Evolutionary conservation across 345 rosid genomes (phyloP).

Genomic region (Camelina neglecta): DNA sequence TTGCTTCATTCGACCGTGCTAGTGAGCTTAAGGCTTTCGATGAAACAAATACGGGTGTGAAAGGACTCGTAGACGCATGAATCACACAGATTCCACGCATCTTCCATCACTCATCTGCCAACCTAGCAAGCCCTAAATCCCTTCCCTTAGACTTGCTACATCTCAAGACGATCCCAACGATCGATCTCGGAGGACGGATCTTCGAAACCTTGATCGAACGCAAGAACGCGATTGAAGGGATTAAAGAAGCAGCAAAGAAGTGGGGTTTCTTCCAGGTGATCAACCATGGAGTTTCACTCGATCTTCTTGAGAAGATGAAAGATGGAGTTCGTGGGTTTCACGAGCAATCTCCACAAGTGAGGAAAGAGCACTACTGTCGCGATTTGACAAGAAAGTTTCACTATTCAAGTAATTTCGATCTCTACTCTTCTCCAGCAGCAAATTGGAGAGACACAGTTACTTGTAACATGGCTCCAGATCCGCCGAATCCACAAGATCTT

Average conservation of each 20-base stretch:
- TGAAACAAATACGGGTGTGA: neutral
- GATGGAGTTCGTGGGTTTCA: neutral
- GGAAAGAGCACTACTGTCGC: neutral
- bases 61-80: neutral
- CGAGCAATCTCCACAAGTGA: neutral
- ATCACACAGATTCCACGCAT: neutral
- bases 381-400: neutral
- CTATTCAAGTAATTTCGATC: neutral
- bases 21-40: neutral
- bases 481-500: neutral
- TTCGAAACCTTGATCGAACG: neutral
- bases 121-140: neutral
- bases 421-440: neutral
- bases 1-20: neutral
- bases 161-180: slow-evolving; percentile 1
- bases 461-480: neutral
- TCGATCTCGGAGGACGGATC: neutral
- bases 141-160: neutral
- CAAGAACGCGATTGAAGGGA: neutral
- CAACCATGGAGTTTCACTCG: neutral
- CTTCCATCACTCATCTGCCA: neutral
- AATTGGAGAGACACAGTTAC: neutral
- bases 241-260: neutral
- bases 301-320: neutral
- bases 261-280: slow-evolving; percentile 6